Conservation (phyloP, 768 basidiomycete genomes). For the Pleurotus ostreatus region DNA sequence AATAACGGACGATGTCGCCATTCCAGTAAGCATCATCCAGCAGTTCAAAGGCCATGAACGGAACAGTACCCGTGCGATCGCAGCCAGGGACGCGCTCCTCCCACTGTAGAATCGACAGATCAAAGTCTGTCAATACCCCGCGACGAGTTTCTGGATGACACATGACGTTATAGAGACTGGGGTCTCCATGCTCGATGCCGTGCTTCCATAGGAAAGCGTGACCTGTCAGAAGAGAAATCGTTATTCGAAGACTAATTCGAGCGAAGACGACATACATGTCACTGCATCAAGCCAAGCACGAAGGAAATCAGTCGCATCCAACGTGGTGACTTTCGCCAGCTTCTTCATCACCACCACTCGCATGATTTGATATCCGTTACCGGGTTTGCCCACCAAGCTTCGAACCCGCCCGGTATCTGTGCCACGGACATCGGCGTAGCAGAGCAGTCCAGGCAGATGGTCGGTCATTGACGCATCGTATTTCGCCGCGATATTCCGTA, state of each 20-base stretch:
- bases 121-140: conserved; percentile 26
- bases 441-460: not conserved
- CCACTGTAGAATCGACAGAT: conserved; percentile 17
- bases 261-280: conserved; percentile 8
- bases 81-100: conserved; percentile 1
- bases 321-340: not conserved
- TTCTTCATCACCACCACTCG: not conserved
- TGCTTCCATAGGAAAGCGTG: conserved; percentile 22
- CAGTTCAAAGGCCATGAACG: conserved; percentile 30
- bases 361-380: not conserved
- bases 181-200: conserved; percentile 23
- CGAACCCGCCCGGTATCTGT: not conserved
- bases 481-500: not conserved
- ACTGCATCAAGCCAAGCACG: conserved; percentile 3
- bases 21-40: conserved; percentile 12
- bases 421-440: not conserved
- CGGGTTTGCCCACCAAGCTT: not conserved
- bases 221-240: conserved; percentile 12
- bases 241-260: not conserved
- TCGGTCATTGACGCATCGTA: not conserved
- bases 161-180: conserved; percentile 28
- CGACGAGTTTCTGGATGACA: conserved; percentile 11
- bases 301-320: not conserved
- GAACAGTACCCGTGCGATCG: conserved; percentile 20
- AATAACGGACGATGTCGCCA: conserved; percentile 16